Evolutionary conservation across 495 filamentous ascomycete species (phyloP).

Genomic region (Umbilicaria muhlenbergii): DNA sequence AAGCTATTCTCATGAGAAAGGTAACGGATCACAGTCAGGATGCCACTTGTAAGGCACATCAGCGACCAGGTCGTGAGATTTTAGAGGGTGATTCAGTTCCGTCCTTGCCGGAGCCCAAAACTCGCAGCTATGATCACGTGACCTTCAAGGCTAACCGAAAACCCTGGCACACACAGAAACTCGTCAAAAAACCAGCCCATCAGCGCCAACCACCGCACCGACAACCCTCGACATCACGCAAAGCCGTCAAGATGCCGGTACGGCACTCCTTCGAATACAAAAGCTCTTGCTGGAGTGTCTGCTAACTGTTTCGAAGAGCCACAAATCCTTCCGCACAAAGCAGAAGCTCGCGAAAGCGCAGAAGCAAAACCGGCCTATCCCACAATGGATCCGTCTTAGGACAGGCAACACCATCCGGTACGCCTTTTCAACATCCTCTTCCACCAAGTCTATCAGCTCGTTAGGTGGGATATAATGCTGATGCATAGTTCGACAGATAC

Average conservation of each 20-base stretch:
- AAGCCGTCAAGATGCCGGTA: slow-evolving; percentile 75
- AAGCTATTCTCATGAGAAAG: no score
- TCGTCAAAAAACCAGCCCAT: slow-evolving; percentile 5
- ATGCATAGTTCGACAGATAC: slow-evolving; percentile 46
- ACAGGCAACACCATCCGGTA: slow-evolving; percentile 98
- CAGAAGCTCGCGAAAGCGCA: slow-evolving; percentile 99
- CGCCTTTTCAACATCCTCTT: slow-evolving; percentile 15
- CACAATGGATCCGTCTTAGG: slow-evolving; percentile 97
- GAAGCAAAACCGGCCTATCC: slow-evolving; percentile 98
- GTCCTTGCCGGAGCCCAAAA: no score
- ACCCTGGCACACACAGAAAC: no score
- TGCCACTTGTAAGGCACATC: no score
- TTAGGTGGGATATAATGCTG: neutral
- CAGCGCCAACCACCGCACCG: slow-evolving; percentile 21
- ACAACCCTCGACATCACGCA: slow-evolving; percentile 31
- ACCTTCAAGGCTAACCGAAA: no score
- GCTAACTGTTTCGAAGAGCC: slow-evolving; percentile 45
- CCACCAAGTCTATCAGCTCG: no score
- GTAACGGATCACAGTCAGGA: no score
- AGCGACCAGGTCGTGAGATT: no score
- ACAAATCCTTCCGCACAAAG: slow-evolving; percentile 99
- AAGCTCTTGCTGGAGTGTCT: slow-evolving; percentile 1
- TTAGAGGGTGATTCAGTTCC: no score
- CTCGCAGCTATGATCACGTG: no score
- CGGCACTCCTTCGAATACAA: slow-evolving; percentile 20